Conservation (phyloP, 495 filamentous ascomycete genomes). For the Chaetomium fimeti region DNA sequence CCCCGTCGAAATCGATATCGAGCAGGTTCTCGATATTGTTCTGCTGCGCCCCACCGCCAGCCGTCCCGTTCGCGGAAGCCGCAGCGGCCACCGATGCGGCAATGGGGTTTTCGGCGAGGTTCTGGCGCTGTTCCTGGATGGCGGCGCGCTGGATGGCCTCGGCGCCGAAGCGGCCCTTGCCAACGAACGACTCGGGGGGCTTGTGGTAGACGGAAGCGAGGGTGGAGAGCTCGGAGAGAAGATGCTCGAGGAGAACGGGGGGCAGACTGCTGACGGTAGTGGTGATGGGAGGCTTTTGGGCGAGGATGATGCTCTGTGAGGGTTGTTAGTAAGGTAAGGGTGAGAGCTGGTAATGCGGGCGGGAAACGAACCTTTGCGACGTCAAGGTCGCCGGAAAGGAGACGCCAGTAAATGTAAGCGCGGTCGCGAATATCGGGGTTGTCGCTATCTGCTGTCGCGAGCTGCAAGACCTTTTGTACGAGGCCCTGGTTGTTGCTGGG, state of each 20-base stretch:
- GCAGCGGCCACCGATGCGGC: slow-evolving; percentile 72
- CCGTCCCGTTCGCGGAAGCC: slow-evolving; percentile 55
- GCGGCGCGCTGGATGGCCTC: slow-evolving; percentile 93
- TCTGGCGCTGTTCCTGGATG: slow-evolving; percentile 92
- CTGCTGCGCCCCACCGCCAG: slow-evolving; percentile 44
- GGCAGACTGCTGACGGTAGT: slow-evolving; percentile 90
- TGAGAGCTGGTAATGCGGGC: not conserved
- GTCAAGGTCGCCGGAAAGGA: slow-evolving; percentile 88
- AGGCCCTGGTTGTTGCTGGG: slow-evolving; percentile 83
- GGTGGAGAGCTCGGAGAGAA: slow-evolving; percentile 88
- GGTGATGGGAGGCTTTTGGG: slow-evolving; percentile 89
- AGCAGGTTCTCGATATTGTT: slow-evolving; percentile 90
- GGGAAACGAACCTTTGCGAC: slow-evolving; percentile 65
- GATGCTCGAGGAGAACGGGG: slow-evolving; percentile 74
- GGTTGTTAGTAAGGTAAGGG: slow-evolving; percentile 11
- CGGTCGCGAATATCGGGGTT: slow-evolving; percentile 96
- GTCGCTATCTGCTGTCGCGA: slow-evolving; percentile 89
- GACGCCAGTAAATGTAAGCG: slow-evolving; percentile 97
- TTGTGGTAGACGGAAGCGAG: slow-evolving; percentile 99
- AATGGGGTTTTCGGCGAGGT: slow-evolving; percentile 90
- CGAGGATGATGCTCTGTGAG: slow-evolving; percentile 77
- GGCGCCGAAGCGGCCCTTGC: slow-evolving; percentile 88
- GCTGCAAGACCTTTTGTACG: slow-evolving; percentile 89
- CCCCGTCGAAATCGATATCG: slow-evolving; percentile 97
- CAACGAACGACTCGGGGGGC: slow-evolving; percentile 92